Evolutionary conservation across 2,329 filamentous ascomycete species (phyloP).

Genomic region (Neonectria neomacrospora): DNA sequence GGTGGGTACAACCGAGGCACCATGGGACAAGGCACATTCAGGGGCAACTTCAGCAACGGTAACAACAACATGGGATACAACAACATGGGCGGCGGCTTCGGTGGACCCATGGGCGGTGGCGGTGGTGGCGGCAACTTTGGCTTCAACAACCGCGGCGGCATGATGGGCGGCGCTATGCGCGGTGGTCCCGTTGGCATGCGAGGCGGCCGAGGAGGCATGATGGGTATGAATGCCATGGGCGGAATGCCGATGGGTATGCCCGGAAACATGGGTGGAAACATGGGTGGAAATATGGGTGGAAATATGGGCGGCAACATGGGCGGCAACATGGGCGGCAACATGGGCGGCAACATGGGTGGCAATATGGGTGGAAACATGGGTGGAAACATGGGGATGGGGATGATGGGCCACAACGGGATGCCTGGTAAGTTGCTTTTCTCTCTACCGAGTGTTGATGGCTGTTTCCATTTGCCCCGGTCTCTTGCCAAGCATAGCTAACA

Average conservation of each 20-base stretch:
- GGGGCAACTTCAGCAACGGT: constrained; percentile 52
- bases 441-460: background rate
- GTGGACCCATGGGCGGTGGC: constrained; percentile 61
- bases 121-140: constrained; percentile 43
- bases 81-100: constrained; percentile 60
- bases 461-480: background rate
- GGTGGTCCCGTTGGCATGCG: constrained; percentile 62
- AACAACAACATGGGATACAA: constrained; percentile 48
- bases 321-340: constrained; percentile 62
- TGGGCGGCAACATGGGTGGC: constrained; percentile 67
- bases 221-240: constrained; percentile 60
- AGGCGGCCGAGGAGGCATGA: constrained; percentile 63
- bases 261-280: constrained; percentile 60
- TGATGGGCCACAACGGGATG: constrained; percentile 62
- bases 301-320: constrained; percentile 67
- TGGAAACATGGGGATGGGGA: constrained; percentile 66
- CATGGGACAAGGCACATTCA: constrained; percentile 55
- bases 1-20: constrained; percentile 57
- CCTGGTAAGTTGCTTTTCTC: constrained; percentile 45
- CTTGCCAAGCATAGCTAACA: constrained; percentile 35
- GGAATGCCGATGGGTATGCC: constrained; percentile 68
- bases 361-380: constrained; percentile 67
- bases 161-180: constrained; percentile 57
- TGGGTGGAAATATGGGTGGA: constrained; percentile 61
- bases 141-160: constrained; percentile 60